These are phyloP conservation scores for Begonia peltatifolia DNA, from an alignment of 306 rosid species.

Conservation along the genomic window DNA sequence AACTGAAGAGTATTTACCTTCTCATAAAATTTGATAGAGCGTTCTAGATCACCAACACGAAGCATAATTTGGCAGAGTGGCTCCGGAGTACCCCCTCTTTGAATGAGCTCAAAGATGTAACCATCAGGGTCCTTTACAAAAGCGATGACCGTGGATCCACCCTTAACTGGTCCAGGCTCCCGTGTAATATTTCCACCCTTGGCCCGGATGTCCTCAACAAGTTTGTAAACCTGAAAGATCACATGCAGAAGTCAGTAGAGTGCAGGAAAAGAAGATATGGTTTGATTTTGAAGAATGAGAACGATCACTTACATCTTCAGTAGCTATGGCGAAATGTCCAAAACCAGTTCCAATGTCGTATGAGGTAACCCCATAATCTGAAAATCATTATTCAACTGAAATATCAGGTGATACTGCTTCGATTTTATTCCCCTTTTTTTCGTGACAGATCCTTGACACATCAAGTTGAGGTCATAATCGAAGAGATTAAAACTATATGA, in stretches of 20 bases:
- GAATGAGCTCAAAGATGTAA: conserved; percentile 65
- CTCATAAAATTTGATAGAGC: conserved; percentile 79
- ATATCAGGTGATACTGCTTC: background rate
- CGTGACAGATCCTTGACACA: too few species aligned
- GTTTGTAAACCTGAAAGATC: conserved; percentile 48
- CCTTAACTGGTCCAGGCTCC: conserved; percentile 89
- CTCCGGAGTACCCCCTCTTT: conserved; percentile 67
- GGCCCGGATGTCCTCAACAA: conserved; percentile 56
- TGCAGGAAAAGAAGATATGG: conserved; percentile 1
- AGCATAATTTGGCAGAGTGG: conserved; percentile 96
- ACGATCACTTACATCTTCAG: conserved; percentile 56
- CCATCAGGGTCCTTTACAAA: conserved; percentile 96
- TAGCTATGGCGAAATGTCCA: conserved; percentile 82
- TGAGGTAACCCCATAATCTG: conserved; percentile 74
- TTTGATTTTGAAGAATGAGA: conserved; percentile 1
- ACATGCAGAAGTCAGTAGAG: conserved; percentile 13
- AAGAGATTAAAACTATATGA: too few species aligned
- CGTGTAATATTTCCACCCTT: conserved; percentile 71
- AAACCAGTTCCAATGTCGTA: conserved; percentile 91
- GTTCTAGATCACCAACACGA: conserved; percentile 87
- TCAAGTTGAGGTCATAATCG: too few species aligned
- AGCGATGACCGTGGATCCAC: conserved; percentile 59
- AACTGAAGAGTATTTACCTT: conserved; percentile 30
- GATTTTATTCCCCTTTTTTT: too few species aligned
- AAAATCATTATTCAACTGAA: conserved; percentile 4